Evolutionary conservation across 1,284 basidiomycete species (phyloP).

Genomic region (Leccinum fallax): DNA sequence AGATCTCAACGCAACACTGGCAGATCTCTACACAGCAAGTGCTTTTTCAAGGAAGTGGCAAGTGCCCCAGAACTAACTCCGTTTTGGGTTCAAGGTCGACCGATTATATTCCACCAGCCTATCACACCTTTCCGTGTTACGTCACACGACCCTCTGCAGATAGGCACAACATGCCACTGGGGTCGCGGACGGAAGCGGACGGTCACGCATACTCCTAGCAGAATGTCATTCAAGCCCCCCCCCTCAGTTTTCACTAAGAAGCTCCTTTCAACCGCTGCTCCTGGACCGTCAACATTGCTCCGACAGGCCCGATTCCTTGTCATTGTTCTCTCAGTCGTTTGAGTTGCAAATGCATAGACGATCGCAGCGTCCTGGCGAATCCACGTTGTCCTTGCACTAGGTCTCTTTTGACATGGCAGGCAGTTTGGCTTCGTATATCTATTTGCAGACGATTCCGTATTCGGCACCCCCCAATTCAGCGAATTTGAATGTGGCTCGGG

Average conservation of each 20-base stretch:
- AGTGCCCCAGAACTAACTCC: too few relatives aligned
- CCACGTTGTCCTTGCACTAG: background rate
- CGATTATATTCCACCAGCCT: too few relatives aligned
- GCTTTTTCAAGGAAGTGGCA: too few relatives aligned
- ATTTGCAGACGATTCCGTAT: background rate
- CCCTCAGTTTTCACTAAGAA: background rate
- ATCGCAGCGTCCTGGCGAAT: background rate
- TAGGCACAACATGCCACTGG: too few relatives aligned
- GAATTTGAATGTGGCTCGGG: background rate
- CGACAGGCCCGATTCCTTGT: background rate
- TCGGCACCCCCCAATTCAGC: background rate
- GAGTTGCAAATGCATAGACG: background rate
- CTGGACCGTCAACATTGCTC: too few relatives aligned
- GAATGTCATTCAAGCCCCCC: conserved; percentile 9
- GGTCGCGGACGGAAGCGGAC: too few relatives aligned
- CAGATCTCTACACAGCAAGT: too few relatives aligned
- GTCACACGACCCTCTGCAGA: too few relatives aligned
- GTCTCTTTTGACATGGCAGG: background rate
- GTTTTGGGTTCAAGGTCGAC: too few relatives aligned
- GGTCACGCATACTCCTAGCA: background rate
- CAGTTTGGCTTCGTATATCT: background rate
- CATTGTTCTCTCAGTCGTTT: background rate
- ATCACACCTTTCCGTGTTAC: too few relatives aligned
- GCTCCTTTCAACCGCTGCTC: too few relatives aligned
- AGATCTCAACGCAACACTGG: too few relatives aligned